Percentiles rank a stretch among this genome's conserved stretches.
Conservation (phyloP, 768 basidiomycete species). For the Naematelia encephala region DNA sequence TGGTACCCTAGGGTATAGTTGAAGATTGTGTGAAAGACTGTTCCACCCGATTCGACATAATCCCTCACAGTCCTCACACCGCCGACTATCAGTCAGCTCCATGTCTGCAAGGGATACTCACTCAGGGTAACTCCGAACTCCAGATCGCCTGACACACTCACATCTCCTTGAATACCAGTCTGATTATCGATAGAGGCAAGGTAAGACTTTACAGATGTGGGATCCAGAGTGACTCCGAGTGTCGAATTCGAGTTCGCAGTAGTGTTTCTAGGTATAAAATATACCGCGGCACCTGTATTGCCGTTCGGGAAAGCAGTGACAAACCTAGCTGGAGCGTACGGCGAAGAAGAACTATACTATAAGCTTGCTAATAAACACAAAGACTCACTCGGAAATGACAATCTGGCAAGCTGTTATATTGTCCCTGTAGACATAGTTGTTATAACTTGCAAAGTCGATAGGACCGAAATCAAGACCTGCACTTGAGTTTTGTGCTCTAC, state of each 20-base stretch:
- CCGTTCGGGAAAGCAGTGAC: conserved; percentile 55
- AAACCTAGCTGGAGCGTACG: conserved; percentile 47
- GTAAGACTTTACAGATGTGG: conserved; percentile 35
- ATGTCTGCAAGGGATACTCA: conserved; percentile 3
- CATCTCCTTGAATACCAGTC: conserved; percentile 52
- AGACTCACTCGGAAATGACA: conserved; percentile 50
- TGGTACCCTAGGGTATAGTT: conserved; percentile 54
- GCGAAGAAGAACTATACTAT: conserved; percentile 15
- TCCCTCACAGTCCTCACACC: conserved; percentile 55
- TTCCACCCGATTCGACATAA: conserved; percentile 52
- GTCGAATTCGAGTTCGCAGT: conserved; percentile 13
- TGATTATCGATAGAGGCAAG: conserved; percentile 42
- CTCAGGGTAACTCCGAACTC: conserved; percentile 54
- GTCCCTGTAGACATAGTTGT: conserved; percentile 55
- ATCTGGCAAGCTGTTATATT: conserved; percentile 53
- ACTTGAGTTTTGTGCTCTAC: conserved; percentile 3
- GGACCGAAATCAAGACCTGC: conserved; percentile 25
- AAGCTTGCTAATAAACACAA: not conserved
- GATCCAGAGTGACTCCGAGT: conserved; percentile 37
- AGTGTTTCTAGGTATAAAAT: conserved; percentile 51
- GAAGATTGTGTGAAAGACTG: conserved; percentile 52
- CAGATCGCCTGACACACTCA: conserved; percentile 51
- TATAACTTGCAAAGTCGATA: conserved; percentile 51
- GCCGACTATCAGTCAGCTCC: conserved; percentile 41
- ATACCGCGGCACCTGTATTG: conserved; percentile 54